Percentiles rank a stretch among this genome's conserved stretches.
Conservation (phyloP, 2,329 filamentous ascomycete species). For the Fusarium staphyleae region DNA sequence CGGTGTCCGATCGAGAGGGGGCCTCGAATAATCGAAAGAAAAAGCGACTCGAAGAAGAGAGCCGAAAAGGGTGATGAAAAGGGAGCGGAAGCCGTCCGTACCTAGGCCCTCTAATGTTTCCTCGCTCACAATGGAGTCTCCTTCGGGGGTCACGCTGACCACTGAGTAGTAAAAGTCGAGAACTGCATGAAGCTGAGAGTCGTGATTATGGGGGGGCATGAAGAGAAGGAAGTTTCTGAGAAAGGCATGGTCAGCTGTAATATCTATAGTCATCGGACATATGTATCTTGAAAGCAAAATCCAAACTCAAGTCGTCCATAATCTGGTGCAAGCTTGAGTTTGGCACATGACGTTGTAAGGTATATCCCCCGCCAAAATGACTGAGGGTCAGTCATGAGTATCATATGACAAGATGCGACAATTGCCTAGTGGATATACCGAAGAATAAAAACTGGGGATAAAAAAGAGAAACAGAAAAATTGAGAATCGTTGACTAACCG, state of each 20-base stretch:
- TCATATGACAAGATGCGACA: constrained; percentile 33
- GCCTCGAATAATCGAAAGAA: constrained; percentile 49
- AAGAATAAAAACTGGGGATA: neutral
- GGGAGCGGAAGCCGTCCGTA: constrained; percentile 68
- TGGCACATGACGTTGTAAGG: constrained; percentile 42
- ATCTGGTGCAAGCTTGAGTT: constrained; percentile 22
- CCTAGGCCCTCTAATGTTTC: constrained; percentile 92
- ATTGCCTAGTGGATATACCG: constrained; percentile 9
- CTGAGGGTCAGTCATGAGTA: constrained; percentile 40
- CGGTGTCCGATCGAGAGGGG: constrained; percentile 37
- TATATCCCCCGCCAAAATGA: constrained; percentile 38
- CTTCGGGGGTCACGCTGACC: constrained; percentile 89
- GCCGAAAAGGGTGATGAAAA: constrained; percentile 78
- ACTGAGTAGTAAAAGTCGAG: constrained; percentile 91
- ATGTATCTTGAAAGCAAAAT: constrained; percentile 3
- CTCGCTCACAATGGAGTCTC: constrained; percentile 91
- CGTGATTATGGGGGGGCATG: constrained; percentile 70
- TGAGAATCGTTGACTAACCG: constrained; percentile 68
- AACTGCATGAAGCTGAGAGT: constrained; percentile 78
- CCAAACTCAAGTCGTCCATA: constrained; percentile 13
- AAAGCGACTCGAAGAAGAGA: constrained; percentile 73
- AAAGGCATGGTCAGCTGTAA: constrained; percentile 35
- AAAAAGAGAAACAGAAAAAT: constrained; percentile 8
- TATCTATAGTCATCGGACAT: constrained; percentile 5
- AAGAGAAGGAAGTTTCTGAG: constrained; percentile 90